These are phyloP conservation scores for Paecilomyces fulvus DNA, from an alignment of 2,329 filamentous ascomycete genomes.

Conservation along the genomic window DNA sequence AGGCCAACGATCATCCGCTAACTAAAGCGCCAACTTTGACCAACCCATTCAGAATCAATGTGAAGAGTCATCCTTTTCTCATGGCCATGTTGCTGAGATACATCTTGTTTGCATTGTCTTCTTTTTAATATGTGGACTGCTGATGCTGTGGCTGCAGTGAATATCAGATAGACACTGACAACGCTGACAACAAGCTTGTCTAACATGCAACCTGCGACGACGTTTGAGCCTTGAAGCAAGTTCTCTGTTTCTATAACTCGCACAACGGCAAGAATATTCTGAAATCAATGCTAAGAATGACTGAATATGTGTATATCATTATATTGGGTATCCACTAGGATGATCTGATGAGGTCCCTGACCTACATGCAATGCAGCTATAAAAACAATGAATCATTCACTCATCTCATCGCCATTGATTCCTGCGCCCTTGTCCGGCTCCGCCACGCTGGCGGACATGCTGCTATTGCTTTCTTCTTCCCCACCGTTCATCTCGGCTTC, in stretches of 20 bases:
- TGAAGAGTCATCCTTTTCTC: too few species aligned
- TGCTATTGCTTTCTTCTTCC: constrained; percentile 1
- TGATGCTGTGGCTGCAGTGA: too few species aligned
- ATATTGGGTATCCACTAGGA: background rate
- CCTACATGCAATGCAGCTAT: background rate
- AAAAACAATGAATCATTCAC: constrained; percentile 2
- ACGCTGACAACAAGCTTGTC: too few species aligned
- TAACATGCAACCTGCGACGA: too few species aligned
- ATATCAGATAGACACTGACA: too few species aligned
- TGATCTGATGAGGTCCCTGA: background rate
- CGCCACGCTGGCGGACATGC: background rate
- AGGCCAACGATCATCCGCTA: too few species aligned
- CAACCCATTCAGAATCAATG: too few species aligned
- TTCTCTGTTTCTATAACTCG: background rate
- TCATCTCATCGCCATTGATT: constrained; percentile 1
- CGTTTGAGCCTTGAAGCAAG: too few species aligned
- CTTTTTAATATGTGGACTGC: too few species aligned
- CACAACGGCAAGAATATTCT: background rate
- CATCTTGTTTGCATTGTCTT: too few species aligned
- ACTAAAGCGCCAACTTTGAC: too few species aligned
- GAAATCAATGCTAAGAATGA: background rate
- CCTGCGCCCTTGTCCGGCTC: background rate
- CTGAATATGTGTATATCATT: background rate
- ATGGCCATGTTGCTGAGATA: too few species aligned
- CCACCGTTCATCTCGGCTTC: background rate